These are phyloP conservation scores for Nicotiana knightiana DNA, from an alignment of 257 asterid species.

Conservation along the genomic window DNA sequence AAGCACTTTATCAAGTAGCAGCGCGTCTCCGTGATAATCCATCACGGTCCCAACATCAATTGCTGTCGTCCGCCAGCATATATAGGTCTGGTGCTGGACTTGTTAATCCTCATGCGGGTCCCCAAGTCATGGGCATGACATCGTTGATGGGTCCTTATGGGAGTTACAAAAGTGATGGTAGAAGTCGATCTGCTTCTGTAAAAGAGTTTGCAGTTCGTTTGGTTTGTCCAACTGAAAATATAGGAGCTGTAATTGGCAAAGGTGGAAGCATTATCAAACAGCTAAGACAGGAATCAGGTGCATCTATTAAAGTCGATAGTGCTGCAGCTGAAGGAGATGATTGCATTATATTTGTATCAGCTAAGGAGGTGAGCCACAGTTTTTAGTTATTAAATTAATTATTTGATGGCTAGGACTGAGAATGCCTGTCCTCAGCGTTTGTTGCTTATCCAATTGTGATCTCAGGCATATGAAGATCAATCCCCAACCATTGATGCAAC, in stretches of 20 bases:
- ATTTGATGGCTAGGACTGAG: slow-evolving; percentile 3
- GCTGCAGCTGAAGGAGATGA: slow-evolving; percentile 70
- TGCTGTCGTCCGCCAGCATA: slow-evolving; percentile 60
- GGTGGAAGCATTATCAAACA: slow-evolving; percentile 73
- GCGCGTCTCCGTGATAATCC: slow-evolving; percentile 71
- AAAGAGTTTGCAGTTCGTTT: slow-evolving; percentile 65
- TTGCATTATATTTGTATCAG: slow-evolving; percentile 64
- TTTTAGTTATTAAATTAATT: neutral
- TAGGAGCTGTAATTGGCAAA: slow-evolving; percentile 90
- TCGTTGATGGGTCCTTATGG: slow-evolving; percentile 60
- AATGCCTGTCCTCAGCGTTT: neutral
- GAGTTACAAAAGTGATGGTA: slow-evolving; percentile 36
- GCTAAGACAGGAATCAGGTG: slow-evolving; percentile 89
- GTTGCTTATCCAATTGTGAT: slow-evolving; percentile 17
- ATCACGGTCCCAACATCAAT: slow-evolving; percentile 69
- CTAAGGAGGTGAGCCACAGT: slow-evolving; percentile 61
- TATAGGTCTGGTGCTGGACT: slow-evolving; percentile 61
- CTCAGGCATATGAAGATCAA: slow-evolving; percentile 63
- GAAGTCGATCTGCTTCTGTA: slow-evolving; percentile 41
- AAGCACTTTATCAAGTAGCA: slow-evolving; percentile 73
- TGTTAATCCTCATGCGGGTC: slow-evolving; percentile 45
- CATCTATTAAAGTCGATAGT: slow-evolving; percentile 65
- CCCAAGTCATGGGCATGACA: slow-evolving; percentile 32
- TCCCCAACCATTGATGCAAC: slow-evolving; percentile 76
- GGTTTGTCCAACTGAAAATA: slow-evolving; percentile 69